phyloP scores from a whole-genome alignment of 2,329 filamentous ascomycete species.

The Aaosphaeria pasadenensis region DNA sequence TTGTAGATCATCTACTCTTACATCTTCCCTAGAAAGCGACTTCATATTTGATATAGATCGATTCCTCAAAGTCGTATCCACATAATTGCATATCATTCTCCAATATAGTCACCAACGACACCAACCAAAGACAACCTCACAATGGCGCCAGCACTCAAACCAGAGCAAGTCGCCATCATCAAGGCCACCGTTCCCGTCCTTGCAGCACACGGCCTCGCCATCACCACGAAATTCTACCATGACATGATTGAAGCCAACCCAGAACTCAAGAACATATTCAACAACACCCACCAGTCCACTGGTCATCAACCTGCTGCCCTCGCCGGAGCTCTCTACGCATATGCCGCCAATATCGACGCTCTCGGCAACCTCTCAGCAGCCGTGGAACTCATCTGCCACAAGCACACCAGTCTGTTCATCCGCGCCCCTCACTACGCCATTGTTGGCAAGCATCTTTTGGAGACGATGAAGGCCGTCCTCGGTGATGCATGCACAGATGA shows the following conservation, averaged over 20 bases:
- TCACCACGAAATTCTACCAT: slow-evolving; percentile 70
- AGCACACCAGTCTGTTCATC: slow-evolving; percentile 70
- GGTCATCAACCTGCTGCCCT: slow-evolving; percentile 69
- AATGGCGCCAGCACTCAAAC: slow-evolving; percentile 49
- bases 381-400: slow-evolving; percentile 70
- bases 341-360: slow-evolving; percentile 69
- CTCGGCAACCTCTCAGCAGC: slow-evolving; percentile 56
- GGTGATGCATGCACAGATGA: slow-evolving; percentile 64
- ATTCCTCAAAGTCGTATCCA: too few species aligned
- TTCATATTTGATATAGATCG: too few species aligned
- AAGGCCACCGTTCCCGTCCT: slow-evolving; percentile 69
- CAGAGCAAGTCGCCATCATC: slow-evolving; percentile 62
- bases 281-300: slow-evolving; percentile 65
- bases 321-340: slow-evolving; percentile 66
- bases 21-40: too few species aligned
- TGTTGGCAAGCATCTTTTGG: slow-evolving; percentile 66
- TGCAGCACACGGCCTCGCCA: slow-evolving; percentile 63
- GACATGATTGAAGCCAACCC: slow-evolving; percentile 65
- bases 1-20: too few species aligned
- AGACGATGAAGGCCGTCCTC: slow-evolving; percentile 65
- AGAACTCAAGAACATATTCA: slow-evolving; percentile 68
- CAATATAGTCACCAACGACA: too few species aligned
- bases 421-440: slow-evolving; percentile 67
- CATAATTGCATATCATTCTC: too few species aligned
- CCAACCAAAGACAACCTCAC: background rate